phyloP scores from a whole-genome alignment of 345 rosid species.

The Sisymbrium altissimum region DNA sequence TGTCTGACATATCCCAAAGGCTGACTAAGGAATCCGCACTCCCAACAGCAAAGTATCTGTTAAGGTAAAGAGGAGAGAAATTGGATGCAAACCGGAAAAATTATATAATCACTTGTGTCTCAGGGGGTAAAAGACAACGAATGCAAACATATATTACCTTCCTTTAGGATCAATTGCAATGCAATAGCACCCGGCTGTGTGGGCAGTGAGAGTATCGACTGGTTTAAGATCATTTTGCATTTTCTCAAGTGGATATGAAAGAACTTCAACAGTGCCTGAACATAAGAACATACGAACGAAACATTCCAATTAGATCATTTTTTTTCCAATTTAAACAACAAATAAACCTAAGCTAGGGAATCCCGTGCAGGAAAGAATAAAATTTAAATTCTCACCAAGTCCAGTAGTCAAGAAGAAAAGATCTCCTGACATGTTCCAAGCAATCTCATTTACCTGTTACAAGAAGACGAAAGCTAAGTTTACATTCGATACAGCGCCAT shows the following conservation, averaged over 20 bases:
- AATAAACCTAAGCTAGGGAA: neutral
- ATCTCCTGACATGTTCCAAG: constrained; percentile 97
- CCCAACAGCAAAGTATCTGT: constrained; percentile 96
- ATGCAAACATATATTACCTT: constrained; percentile 46
- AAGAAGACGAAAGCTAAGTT: constrained; percentile 1
- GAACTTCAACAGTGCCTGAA: constrained; percentile 92
- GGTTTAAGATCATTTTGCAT: constrained; percentile 51
- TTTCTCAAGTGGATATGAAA: constrained; percentile 51
- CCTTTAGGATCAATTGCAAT: constrained; percentile 96
- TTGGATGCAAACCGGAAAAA: neutral
- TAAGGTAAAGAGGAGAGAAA: neutral
- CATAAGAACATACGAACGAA: neutral
- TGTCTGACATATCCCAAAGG: constrained; percentile 95
- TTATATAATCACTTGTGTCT: neutral
- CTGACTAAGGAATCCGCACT: constrained; percentile 99
- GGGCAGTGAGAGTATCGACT: constrained; percentile 82
- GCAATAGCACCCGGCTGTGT: constrained; percentile 98
- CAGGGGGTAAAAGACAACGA: neutral
- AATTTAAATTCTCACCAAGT: constrained; percentile 53
- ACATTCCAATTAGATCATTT: neutral
- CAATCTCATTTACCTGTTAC: constrained; percentile 91
- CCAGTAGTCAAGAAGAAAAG: constrained; percentile 95
- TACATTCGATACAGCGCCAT: neutral
- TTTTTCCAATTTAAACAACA: neutral
- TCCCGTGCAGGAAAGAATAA: neutral